Percentiles rank a stretch among this genome's conserved stretches.
Conservation (phyloP, 192 early-diverging fungal species). For the Coemansia sp. region DNA sequence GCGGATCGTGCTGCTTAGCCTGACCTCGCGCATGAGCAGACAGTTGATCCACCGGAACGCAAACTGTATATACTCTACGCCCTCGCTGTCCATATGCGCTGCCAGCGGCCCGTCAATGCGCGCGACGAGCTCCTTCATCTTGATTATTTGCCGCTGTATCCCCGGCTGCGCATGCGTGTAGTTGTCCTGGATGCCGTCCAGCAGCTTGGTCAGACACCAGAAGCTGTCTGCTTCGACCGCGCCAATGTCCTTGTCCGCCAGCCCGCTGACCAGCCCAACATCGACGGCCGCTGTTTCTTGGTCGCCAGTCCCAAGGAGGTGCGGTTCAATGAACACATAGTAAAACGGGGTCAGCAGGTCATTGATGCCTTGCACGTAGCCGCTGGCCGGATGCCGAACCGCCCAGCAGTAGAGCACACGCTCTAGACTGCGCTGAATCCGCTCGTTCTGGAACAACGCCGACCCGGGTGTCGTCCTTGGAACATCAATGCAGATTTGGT, state of each 20-base stretch:
- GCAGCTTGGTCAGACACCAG: conserved; percentile 92
- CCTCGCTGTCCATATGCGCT: conserved; percentile 77
- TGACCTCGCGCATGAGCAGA: conserved; percentile 92
- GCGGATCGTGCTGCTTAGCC: conserved; percentile 78
- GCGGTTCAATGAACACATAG: conserved; percentile 75
- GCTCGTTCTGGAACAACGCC: conserved; percentile 72
- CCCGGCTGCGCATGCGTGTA: conserved; percentile 97
- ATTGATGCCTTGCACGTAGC: conserved; percentile 99
- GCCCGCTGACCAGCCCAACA: conserved; percentile 1
- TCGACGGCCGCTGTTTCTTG: background rate
- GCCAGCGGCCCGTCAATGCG: conserved; percentile 79
- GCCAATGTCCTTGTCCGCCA: conserved; percentile 54
- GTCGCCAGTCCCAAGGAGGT: background rate
- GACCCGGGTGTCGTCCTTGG: conserved; percentile 85
- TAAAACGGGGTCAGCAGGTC: conserved; percentile 96
- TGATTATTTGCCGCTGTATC: conserved; percentile 85
- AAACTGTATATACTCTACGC: conserved; percentile 97
- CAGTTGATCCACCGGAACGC: conserved; percentile 99
- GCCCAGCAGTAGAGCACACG: conserved; percentile 96
- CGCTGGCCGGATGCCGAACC: conserved; percentile 94
- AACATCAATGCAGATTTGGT: conserved; percentile 97
- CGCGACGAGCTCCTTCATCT: conserved; percentile 85
- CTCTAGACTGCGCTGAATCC: conserved; percentile 84
- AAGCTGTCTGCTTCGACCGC: conserved; percentile 92
- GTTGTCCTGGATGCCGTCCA: conserved; percentile 99